Percentiles rank a stretch among this genome's conserved stretches.
phyloP scores from a whole-genome alignment of 371 early-diverging fungal species.

The Syncephalastrum racemosum region DNA sequence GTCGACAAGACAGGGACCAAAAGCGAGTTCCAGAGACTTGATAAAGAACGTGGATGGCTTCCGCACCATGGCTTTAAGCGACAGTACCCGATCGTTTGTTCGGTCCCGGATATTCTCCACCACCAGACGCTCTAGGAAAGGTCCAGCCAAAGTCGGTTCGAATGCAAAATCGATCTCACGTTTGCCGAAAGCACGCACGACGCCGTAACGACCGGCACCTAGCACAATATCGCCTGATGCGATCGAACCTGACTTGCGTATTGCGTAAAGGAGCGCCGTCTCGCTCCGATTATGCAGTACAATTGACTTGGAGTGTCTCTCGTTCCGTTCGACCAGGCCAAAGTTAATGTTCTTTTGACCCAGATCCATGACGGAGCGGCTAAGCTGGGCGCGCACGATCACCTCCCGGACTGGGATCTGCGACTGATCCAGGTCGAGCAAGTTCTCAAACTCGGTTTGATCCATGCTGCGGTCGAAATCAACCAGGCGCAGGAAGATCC shows the following conservation, averaged over 20 bases:
- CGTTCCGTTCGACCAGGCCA: slow-evolving; percentile 88
- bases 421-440: slow-evolving; percentile 55
- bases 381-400: slow-evolving; percentile 82
- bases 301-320: slow-evolving; percentile 85
- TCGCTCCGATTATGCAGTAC: slow-evolving; percentile 91
- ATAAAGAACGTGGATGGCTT: slow-evolving; percentile 90
- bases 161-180: slow-evolving; percentile 93
- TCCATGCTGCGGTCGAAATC: slow-evolving; percentile 78
- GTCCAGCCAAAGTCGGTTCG: slow-evolving; percentile 86
- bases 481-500: slow-evolving; percentile 72
- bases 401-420: slow-evolving; percentile 94
- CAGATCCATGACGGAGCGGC: slow-evolving; percentile 87
- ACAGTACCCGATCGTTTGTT: slow-evolving; percentile 76
- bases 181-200: slow-evolving; percentile 90
- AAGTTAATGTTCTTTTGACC: slow-evolving; percentile 97
- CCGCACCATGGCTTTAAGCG: slow-evolving; percentile 89
- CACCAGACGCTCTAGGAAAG: slow-evolving; percentile 83
- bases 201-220: slow-evolving; percentile 77
- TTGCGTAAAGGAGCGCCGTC: slow-evolving; percentile 85
- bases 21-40: slow-evolving; percentile 71
- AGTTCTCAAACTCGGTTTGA: slow-evolving; percentile 70
- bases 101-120: slow-evolving; percentile 91
- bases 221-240: slow-evolving; percentile 91
- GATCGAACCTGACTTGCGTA: slow-evolving; percentile 95
- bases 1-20: slow-evolving; percentile 71